phyloP scores from a whole-genome alignment of 495 filamentous ascomycete species.

The Filosporella fistucella region DNA sequence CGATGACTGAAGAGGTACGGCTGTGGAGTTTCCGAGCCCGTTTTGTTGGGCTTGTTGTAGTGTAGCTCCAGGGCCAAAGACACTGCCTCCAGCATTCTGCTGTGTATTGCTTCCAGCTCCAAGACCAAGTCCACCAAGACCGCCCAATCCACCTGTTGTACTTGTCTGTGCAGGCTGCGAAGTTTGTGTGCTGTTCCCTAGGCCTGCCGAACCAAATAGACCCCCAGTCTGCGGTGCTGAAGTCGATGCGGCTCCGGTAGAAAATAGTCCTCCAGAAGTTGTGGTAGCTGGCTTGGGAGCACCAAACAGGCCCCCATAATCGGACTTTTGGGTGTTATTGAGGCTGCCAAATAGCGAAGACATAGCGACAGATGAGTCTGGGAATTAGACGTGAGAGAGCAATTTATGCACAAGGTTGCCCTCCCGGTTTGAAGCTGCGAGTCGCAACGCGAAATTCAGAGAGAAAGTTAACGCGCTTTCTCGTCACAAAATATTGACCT shows the following conservation, averaged over 20 bases:
- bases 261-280: background rate
- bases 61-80: background rate
- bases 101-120: background rate
- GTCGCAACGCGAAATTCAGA: too few relatives aligned
- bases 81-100: background rate
- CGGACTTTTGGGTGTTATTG: slow-evolving; percentile 2
- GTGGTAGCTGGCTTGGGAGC: background rate
- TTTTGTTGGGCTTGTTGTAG: background rate
- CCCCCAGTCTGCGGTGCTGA: background rate
- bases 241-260: background rate
- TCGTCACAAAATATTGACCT: too few relatives aligned
- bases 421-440: too few relatives aligned
- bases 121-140: too few relatives aligned
- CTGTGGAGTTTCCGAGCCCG: background rate
- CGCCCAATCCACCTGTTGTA: background rate
- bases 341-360: slow-evolving; percentile 4
- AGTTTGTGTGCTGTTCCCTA: too few relatives aligned
- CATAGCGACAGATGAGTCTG: background rate
- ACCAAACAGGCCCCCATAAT: background rate
- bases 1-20: slow-evolving; percentile 3
- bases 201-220: background rate
- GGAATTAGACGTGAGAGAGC: background rate
- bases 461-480: too few relatives aligned
- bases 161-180: background rate
- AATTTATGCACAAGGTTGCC: background rate